Percentiles rank a stretch among this genome's conserved stretches.
phyloP scores from a whole-genome alignment of 192 early-diverging fungal genomes.

The Backusella tarrabulga region DNA sequence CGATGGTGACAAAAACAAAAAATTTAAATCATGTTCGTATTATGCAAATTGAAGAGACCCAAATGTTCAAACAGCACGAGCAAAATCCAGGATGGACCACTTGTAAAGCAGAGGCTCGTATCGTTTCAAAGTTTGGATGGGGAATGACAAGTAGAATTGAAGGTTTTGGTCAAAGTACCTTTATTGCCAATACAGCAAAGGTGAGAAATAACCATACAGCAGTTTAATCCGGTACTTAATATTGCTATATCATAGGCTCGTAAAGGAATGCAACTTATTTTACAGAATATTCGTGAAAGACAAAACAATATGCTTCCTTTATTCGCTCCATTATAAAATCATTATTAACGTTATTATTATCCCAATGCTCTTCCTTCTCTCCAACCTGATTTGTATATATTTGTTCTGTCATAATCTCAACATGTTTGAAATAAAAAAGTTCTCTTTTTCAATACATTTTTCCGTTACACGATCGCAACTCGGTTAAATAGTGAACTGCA shows the following conservation, averaged over 20 bases:
- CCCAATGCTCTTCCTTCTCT: background rate
- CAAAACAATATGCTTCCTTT: constrained; percentile 7
- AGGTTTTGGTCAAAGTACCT: constrained; percentile 82
- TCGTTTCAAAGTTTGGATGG: constrained; percentile 88
- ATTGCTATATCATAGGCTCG: constrained; percentile 17
- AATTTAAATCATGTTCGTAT: constrained; percentile 93
- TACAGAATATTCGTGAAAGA: constrained; percentile 30
- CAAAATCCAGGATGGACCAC: constrained; percentile 59
- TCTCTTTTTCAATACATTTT: background rate
- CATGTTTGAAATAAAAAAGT: background rate
- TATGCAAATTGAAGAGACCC: constrained; percentile 91
- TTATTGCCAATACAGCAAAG: constrained; percentile 76
- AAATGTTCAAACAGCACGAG: constrained; percentile 64
- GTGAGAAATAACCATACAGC: constrained; percentile 24
- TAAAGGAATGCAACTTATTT: constrained; percentile 26
- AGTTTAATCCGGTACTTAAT: background rate
- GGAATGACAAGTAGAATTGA: constrained; percentile 82
- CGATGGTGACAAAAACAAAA: constrained; percentile 79
- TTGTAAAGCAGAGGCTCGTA: constrained; percentile 78
- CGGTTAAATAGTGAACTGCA: background rate
- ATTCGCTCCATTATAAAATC: background rate
- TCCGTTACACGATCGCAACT: background rate
- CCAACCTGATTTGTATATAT: background rate
- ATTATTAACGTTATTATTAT: background rate
- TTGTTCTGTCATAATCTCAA: background rate